Evolutionary conservation across 2,329 filamentous ascomycete species (phyloP).

Genomic region (Atkinsonella hypoxylon): DNA sequence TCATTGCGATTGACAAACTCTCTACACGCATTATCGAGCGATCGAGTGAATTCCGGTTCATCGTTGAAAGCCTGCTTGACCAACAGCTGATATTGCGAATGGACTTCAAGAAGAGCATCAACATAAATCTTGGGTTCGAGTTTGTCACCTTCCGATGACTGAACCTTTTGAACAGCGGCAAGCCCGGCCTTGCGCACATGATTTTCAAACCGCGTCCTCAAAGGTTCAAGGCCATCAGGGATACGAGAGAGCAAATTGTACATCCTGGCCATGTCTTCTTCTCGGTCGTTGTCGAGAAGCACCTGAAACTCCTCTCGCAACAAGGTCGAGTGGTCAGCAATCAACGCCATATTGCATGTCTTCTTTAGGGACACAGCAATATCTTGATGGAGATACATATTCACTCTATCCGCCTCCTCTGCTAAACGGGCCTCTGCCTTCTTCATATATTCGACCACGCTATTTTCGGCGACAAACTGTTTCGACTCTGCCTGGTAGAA

Average conservation of each 20-base stretch:
- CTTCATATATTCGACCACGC: slow-evolving; percentile 99
- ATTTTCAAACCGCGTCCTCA: slow-evolving; percentile 77
- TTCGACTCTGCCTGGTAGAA: slow-evolving; percentile 92
- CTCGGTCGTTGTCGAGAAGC: slow-evolving; percentile 83
- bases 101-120: slow-evolving; percentile 85
- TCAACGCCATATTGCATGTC: slow-evolving; percentile 78
- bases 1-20: slow-evolving; percentile 98
- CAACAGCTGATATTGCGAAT: slow-evolving; percentile 82
- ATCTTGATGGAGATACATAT: slow-evolving; percentile 82
- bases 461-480: slow-evolving; percentile 91
- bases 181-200: slow-evolving; percentile 87
- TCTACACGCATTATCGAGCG: slow-evolving; percentile 89
- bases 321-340: slow-evolving; percentile 75
- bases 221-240: slow-evolving; percentile 78
- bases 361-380: slow-evolving; percentile 77
- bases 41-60: slow-evolving; percentile 92
- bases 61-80: slow-evolving; percentile 90
- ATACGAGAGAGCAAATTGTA: slow-evolving; percentile 85
- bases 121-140: slow-evolving; percentile 96
- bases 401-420: slow-evolving; percentile 90
- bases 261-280: slow-evolving; percentile 94
- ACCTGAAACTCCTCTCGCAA: slow-evolving; percentile 92
- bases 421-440: slow-evolving; percentile 84
- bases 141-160: slow-evolving; percentile 71
- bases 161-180: slow-evolving; percentile 80